A percentile compares a stretch with the other conserved stretches of the same genome.
These are phyloP conservation scores for Ganoderma lingzhi DNA, from an alignment of 1,284 basidiomycete species.

Conservation along the genomic window DNA sequence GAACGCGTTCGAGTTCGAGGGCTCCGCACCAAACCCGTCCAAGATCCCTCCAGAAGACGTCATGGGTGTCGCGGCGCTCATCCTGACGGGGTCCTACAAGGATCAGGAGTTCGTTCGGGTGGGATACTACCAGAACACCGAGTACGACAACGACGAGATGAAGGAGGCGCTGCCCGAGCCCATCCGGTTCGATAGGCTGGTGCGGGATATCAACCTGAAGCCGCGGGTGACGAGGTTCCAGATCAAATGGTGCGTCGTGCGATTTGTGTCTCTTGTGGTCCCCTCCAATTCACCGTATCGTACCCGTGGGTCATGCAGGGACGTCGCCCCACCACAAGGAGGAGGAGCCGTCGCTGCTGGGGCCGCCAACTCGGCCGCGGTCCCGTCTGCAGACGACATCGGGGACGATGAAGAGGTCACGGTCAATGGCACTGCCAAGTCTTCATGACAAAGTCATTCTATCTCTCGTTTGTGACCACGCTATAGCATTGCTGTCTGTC, in stretches of 20 bases:
- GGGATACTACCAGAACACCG: slow-evolving; percentile 99
- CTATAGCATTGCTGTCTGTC: slow-evolving; percentile 17
- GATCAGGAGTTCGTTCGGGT: slow-evolving; percentile 99
- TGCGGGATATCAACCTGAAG: slow-evolving; percentile 91
- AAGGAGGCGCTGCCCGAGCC: slow-evolving; percentile 74
- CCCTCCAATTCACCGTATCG: too few species aligned
- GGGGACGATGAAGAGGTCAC: slow-evolving; percentile 45
- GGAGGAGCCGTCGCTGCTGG: slow-evolving; percentile 58
- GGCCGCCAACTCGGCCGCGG: slow-evolving; percentile 79
- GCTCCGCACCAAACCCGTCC: slow-evolving; percentile 71
- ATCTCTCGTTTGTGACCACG: slow-evolving; percentile 20
- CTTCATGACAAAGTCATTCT: slow-evolving; percentile 21
- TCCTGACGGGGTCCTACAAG: slow-evolving; percentile 89
- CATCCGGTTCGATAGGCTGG: slow-evolving; percentile 82
- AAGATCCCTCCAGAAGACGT: slow-evolving; percentile 87
- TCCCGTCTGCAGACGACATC: slow-evolving; percentile 81
- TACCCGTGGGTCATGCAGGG: slow-evolving; percentile 53
- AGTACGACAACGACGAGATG: slow-evolving; percentile 95
- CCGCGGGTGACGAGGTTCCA: slow-evolving; percentile 94
- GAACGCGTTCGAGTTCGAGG: slow-evolving; percentile 98
- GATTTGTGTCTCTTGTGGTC: slow-evolving; percentile 1
- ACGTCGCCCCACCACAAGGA: slow-evolving; percentile 66
- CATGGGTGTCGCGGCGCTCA: slow-evolving; percentile 90
- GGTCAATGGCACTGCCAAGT: slow-evolving; percentile 26
- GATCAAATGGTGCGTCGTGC: slow-evolving; percentile 76